Conservation (phyloP, 495 filamentous ascomycete genomes). For the Penicillium cataractarum region DNA sequence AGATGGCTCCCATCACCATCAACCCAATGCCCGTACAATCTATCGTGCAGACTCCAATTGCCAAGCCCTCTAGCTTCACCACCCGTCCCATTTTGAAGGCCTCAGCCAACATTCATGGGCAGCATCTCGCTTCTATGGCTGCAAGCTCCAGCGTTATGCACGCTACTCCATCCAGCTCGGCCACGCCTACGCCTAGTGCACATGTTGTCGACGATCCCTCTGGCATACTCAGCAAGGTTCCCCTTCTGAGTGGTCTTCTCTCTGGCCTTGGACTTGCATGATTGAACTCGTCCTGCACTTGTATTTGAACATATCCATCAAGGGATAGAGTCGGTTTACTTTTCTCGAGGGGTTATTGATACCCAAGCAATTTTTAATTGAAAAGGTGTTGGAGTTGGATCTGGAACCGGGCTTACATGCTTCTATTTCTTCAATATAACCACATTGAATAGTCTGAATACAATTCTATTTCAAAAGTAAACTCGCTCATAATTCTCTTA, state of each 20-base stretch:
- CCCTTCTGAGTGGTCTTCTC: conserved; percentile 7
- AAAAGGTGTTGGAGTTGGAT: conserved; percentile 10
- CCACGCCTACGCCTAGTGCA: conserved; percentile 13
- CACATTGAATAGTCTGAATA: conserved; percentile 12
- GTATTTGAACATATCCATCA: conserved; percentile 16
- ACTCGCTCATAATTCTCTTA: not conserved
- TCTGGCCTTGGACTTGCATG: conserved; percentile 9
- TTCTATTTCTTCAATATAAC: conserved; percentile 10
- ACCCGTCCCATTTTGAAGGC: not conserved
- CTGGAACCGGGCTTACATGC: not conserved
- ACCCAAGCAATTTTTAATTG: conserved; percentile 29
- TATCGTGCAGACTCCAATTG: conserved; percentile 1
- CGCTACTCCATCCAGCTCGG: conserved; percentile 17
- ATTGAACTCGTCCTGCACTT: conserved; percentile 5
- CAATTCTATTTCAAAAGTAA: conserved; percentile 1
- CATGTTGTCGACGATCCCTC: conserved; percentile 2
- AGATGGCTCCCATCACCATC: conserved; percentile 8
- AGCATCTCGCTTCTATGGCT: conserved; percentile 6
- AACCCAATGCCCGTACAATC: not conserved
- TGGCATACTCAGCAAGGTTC: not conserved
- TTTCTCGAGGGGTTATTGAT: conserved; percentile 19
- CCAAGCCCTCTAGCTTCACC: conserved; percentile 7
- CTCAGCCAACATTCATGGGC: conserved; percentile 9
- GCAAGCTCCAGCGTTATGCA: conserved; percentile 3
- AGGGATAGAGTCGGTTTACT: conserved; percentile 12